Evolutionary conservation across 2,329 filamentous ascomycete species (phyloP), one percentile per base, ranked within the genome.

Genomic region (Colletotrichum viniferum): DNA sequence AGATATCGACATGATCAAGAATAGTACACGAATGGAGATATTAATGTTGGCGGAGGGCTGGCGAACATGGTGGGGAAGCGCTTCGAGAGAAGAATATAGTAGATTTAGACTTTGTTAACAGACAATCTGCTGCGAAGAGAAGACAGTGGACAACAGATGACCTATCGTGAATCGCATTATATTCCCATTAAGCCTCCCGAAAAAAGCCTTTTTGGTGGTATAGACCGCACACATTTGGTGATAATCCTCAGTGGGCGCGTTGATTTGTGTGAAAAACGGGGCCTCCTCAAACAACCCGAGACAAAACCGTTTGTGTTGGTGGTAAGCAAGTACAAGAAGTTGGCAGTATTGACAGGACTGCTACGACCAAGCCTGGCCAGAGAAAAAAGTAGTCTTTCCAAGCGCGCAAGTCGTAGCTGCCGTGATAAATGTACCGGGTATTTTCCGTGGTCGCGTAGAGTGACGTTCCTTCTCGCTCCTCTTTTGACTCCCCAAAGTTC

Each of bases 281-380:
- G 62, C 62, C 48, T 58, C 66, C 43, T 55, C 64, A 32, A 74
- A 62, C 55, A 62, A 74, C 71, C 74, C 61, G 71, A 65, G 68
- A 80, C 77, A 82, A 80, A 80, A 76, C 73, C 73, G 73, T 73
- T 68, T 48, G 69, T n/a, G 38, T 64, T 58, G 38, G 79, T 82
- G 80, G 84, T 81, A 84, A 84, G 81, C 83, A 84, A 83, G 81
- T 86, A 87, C 85, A 87, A 86, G 82, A 86, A 86, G 61, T 60
- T 76, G 63, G 55, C 64, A 76, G 60, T 81, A 82, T 80, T 80
- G 77, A 81, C 78, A 79, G 80, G 58, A 81, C 80, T 81, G 80
- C 81, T 78, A 82, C 81, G 78, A 71, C 43, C 26, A 56, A 73
- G 76, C 77, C 76, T 82, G 78, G 80, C 77, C 80, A 77, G 56